Conservation (phyloP, 495 filamentous ascomycete genomes). For the Acidiella bohemica region DNA sequence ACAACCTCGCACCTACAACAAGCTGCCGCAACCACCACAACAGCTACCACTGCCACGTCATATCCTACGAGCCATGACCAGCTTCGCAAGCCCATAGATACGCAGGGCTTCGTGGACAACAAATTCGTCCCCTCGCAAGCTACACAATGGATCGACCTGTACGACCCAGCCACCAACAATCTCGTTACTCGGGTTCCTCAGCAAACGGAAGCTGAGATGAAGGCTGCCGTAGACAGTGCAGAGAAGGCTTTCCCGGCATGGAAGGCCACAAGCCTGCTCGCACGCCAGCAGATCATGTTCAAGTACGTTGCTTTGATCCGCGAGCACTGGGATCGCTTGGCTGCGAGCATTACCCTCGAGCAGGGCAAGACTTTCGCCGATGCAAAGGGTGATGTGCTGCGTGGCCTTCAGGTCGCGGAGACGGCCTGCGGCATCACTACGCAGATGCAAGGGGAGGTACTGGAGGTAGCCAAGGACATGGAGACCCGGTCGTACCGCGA, state of each 20-base stretch:
- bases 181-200: conserved; percentile 96
- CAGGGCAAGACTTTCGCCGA: conserved; percentile 98
- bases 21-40: conserved; percentile 32
- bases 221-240: conserved; percentile 75
- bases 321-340: conserved; percentile 89
- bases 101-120: conserved; percentile 87
- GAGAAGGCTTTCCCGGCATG: conserved; percentile 82
- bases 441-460: conserved; percentile 81
- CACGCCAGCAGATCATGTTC: conserved; percentile 93
- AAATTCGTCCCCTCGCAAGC: conserved; percentile 68
- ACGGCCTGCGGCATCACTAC: conserved; percentile 90
- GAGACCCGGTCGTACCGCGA: conserved; percentile 89
- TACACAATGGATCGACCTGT: conserved; percentile 74
- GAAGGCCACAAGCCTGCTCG: conserved; percentile 70
- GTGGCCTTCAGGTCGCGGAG: conserved; percentile 93
- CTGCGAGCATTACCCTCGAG: conserved; percentile 90
- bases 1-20: conserved; percentile 26
- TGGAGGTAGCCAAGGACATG: conserved; percentile 99
- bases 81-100: conserved; percentile 61
- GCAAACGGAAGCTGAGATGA: conserved; percentile 78
- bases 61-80: conserved; percentile 76
- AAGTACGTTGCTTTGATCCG: conserved; percentile 82
- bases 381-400: conserved; percentile 86
- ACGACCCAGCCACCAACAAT: conserved; percentile 95
- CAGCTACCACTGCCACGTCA: conserved; percentile 47